phyloP scores from a whole-genome alignment of 2,329 filamentous ascomycete species.

The Claviceps digitariae region DNA sequence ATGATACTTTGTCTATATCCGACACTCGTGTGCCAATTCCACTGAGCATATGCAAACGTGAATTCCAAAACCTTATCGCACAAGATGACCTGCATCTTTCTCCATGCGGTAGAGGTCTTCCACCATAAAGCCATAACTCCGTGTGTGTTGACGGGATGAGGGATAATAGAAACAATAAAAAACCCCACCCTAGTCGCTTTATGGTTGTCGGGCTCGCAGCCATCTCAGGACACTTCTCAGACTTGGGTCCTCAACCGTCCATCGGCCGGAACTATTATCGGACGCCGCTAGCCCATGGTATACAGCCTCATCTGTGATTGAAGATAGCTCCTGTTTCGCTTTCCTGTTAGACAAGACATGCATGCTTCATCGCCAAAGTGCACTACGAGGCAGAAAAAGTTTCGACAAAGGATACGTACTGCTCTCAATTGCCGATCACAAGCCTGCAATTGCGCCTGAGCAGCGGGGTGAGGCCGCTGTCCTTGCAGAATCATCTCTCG shows the following conservation, averaged over 20 bases:
- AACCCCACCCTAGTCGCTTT: too few relatives aligned
- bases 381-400: too few relatives aligned
- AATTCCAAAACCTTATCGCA: neutral
- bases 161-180: too few relatives aligned
- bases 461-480: slow-evolving; percentile 31
- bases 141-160: neutral
- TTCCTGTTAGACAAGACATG: neutral
- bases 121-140: neutral
- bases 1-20: slow-evolving; percentile 3
- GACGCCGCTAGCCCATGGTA: slow-evolving; percentile 40
- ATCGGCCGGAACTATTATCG: slow-evolving; percentile 43
- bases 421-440: slow-evolving; percentile 42
- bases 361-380: neutral
- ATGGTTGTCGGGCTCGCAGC: slow-evolving; percentile 28
- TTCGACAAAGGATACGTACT: slow-evolving; percentile 26
- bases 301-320: slow-evolving; percentile 44
- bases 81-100: slow-evolving; percentile 1
- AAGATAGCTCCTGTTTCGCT: slow-evolving; percentile 37
- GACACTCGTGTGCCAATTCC: neutral
- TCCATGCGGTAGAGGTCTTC: neutral
- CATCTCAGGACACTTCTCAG: slow-evolving; percentile 44
- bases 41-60: neutral
- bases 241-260: slow-evolving; percentile 49
- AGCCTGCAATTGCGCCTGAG: slow-evolving; percentile 35
- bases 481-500: slow-evolving; percentile 40